These are phyloP conservation scores for Pogostemon cablin DNA, from an alignment of 257 asterid species.

Conservation along the genomic window DNA sequence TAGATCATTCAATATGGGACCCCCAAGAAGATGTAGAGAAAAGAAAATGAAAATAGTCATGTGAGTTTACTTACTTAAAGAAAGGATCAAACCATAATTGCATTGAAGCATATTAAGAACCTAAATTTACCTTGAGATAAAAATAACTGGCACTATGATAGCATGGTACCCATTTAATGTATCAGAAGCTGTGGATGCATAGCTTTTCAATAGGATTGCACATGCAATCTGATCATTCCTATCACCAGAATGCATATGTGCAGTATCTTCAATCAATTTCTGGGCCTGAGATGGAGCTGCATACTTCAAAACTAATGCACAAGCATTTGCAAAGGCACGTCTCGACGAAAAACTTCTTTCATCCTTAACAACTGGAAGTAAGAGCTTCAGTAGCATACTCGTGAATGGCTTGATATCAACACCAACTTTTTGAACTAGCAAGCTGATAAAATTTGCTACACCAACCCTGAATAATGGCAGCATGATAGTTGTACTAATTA, in stretches of 20 bases:
- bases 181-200: constrained; percentile 88
- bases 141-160: constrained; percentile 79
- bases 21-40: constrained; percentile 17
- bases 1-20: constrained; percentile 11
- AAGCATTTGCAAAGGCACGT: constrained; percentile 96
- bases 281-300: constrained; percentile 85
- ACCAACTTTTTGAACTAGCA: constrained; percentile 89
- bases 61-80: constrained; percentile 10
- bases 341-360: constrained; percentile 83
- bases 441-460: constrained; percentile 76
- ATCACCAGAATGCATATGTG: constrained; percentile 80
- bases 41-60: not conserved
- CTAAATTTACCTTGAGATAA: constrained; percentile 76
- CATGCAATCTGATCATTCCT: constrained; percentile 87
- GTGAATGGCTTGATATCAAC: constrained; percentile 78
- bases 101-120: constrained; percentile 21
- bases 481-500: constrained; percentile 22
- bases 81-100: constrained; percentile 16
- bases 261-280: constrained; percentile 86
- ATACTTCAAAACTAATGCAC: constrained; percentile 81
- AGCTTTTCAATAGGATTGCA: constrained; percentile 83
- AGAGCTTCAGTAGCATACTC: constrained; percentile 73
- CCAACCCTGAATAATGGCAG: constrained; percentile 75
- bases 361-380: constrained; percentile 85
- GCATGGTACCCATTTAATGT: constrained; percentile 75